A percentile compares a stretch with the other conserved stretches of the same genome.
These are phyloP conservation scores for Ophioceras dolichostomum DNA, from an alignment of 2,329 filamentous ascomycete species.

Conservation along the genomic window DNA sequence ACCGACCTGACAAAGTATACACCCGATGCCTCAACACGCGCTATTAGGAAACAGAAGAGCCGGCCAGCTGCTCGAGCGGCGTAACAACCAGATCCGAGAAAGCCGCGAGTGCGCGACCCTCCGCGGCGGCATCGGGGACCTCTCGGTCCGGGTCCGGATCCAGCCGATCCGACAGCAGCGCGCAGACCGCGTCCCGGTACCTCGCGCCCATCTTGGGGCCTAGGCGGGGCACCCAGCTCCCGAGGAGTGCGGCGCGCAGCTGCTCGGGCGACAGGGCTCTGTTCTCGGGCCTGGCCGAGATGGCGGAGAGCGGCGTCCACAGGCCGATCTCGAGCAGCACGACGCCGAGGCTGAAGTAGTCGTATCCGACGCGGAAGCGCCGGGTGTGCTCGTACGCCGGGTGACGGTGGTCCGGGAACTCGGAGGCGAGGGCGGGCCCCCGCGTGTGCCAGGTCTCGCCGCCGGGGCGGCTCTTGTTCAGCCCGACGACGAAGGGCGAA, in stretches of 20 bases:
- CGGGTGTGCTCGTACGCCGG: not conserved
- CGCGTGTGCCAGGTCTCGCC: slow-evolving; percentile 1
- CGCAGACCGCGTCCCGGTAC: not conserved
- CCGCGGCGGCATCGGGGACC: not conserved
- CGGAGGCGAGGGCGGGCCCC: not conserved
- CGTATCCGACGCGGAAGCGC: slow-evolving; percentile 9
- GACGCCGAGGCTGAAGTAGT: slow-evolving; percentile 34
- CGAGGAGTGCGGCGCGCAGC: not conserved
- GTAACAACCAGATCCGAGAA: not conserved
- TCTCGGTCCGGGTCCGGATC: not conserved
- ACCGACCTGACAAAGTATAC: no score
- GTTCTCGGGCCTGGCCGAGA: slow-evolving; percentile 5
- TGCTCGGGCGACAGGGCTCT: not conserved
- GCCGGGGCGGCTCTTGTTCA: slow-evolving; percentile 5
- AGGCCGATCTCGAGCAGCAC: slow-evolving; percentile 33
- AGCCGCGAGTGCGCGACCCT: not conserved
- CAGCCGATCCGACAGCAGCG: not conserved
- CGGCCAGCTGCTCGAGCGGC: not conserved
- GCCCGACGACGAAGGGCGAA: slow-evolving; percentile 3
- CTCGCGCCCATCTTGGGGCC: not conserved
- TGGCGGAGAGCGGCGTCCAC: slow-evolving; percentile 13
- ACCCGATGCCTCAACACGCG: not conserved
- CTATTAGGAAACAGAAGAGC: not conserved
- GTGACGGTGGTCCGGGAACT: slow-evolving; percentile 3
- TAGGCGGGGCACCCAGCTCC: not conserved